Evolutionary conservation across 176 grass and related monocot species (phyloP), one percentile per base, ranked within the genome.

Genomic region (Oryza brachyantha): DNA sequence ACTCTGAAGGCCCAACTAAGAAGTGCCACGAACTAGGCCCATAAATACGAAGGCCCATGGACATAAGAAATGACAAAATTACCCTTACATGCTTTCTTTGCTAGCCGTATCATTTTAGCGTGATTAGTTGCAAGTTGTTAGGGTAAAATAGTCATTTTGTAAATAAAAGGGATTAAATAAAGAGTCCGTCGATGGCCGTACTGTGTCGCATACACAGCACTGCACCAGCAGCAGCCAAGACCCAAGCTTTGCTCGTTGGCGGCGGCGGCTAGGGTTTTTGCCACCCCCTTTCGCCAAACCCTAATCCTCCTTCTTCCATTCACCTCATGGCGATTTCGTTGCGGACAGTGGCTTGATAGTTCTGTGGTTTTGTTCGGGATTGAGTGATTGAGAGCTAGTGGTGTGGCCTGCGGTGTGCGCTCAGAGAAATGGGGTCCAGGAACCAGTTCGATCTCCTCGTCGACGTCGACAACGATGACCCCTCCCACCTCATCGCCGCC

Each of bases 401-500:
- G 37, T 19, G 28, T 36, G 5, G 7, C 24, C 5, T 54, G n/a
- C 19, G 29, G 29, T 29, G 69, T 36, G 4, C 16, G 24, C 5
- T 38, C 9, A 19, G 27, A 35, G 27, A 9, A 65, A 97, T 97
- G 93, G 78, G 90, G 32, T 79, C 82, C 10, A 78, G 42, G 71
- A 93, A 97, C 63, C 79, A 88, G n/a, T 90, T 97, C 79, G 90
- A 96, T 86, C 90, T 96, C 87, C 93, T 92, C 41, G 87, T 89
- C 19, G 93, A 96, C 78, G 87, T 85, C 43, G 90, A 92, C 66
- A 88, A 81, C 79, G 93, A 90, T 79, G 90, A 92, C 54, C 84
- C 82, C 1, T 86, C 83, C 40, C 82, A 75, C 39, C 80, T 97
- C 72, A 75, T 90, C 63, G 90, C 72, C 13, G 90, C 85, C n/a